These are phyloP conservation scores for Volvox africanus DNA, from an alignment of 139 green algal genomes.

Conservation along the genomic window DNA sequence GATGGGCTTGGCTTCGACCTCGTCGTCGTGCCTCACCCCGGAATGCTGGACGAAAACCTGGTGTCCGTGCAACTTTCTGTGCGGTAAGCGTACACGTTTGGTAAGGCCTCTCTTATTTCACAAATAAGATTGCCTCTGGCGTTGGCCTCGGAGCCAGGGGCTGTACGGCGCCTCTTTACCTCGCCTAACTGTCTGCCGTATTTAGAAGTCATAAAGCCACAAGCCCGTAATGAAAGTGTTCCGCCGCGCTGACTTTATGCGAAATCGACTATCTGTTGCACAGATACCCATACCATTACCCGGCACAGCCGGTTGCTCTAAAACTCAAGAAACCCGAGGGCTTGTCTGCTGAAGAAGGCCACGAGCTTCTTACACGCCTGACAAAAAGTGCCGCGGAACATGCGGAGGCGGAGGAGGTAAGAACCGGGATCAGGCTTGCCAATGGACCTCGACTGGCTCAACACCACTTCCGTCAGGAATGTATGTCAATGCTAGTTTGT, in stretches of 20 bases:
- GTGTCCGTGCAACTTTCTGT: conserved; percentile 53
- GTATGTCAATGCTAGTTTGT: no score
- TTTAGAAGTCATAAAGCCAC: no score
- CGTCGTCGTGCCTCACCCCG: conserved; percentile 73
- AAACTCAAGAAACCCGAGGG: conserved; percentile 43
- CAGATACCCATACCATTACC: conserved; percentile 47
- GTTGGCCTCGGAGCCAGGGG: no score
- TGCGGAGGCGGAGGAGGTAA: conserved; percentile 31
- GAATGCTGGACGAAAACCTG: conserved; percentile 65
- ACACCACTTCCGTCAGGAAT: no score
- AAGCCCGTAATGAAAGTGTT: no score
- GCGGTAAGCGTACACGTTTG: background rate
- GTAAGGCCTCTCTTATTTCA: no score
- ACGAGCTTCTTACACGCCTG: conserved; percentile 14
- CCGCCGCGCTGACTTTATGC: background rate
- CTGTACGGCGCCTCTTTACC: background rate
- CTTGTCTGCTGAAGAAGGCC: background rate
- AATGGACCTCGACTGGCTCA: no score
- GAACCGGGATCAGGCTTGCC: background rate
- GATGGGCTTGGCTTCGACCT: conserved; percentile 69
- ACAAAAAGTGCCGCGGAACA: conserved; percentile 15
- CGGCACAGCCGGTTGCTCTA: conserved; percentile 20
- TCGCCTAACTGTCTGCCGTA: no score
- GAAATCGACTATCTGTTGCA: background rate
- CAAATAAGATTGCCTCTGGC: no score